Percentiles rank a stretch among this genome's conserved stretches.
Evolutionary conservation across 1,284 basidiomycete species (phyloP).

Genomic region (Apiotrichum sp.): DNA sequence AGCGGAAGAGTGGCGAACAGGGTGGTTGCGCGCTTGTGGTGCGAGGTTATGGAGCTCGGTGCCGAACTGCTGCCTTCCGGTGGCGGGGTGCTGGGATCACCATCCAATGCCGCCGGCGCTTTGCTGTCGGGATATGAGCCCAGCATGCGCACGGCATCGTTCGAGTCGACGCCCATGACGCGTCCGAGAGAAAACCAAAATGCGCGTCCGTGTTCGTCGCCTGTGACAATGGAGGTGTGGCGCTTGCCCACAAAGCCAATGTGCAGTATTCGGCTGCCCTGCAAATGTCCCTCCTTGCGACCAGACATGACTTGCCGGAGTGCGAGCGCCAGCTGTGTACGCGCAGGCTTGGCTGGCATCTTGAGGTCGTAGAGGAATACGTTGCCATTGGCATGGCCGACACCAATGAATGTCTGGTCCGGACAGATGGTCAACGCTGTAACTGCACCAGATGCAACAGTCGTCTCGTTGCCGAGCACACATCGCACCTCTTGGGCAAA

Average conservation of each 20-base stretch:
- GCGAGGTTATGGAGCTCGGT: conserved; percentile 27
- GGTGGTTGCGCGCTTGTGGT: conserved; percentile 52
- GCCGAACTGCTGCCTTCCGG: background rate
- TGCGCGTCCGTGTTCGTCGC: conserved; percentile 83
- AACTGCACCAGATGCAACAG: conserved; percentile 65
- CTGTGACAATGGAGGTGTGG: conserved; percentile 88
- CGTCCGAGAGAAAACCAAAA: conserved; percentile 96
- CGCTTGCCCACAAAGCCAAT: conserved; percentile 87
- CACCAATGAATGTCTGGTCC: conserved; percentile 87
- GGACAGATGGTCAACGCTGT: conserved; percentile 85
- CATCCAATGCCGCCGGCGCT: background rate
- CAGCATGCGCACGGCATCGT: conserved; percentile 87
- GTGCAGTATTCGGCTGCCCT: conserved; percentile 75
- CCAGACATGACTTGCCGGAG: conserved; percentile 60
- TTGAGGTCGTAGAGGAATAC: conserved; percentile 82
- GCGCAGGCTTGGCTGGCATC: conserved; percentile 53
- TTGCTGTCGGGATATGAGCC: conserved; percentile 74
- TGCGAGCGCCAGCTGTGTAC: conserved; percentile 31
- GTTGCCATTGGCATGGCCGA: conserved; percentile 78
- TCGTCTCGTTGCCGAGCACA: conserved; percentile 63
- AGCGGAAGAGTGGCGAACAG: conserved; percentile 75
- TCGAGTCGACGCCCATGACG: conserved; percentile 89
- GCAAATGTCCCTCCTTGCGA: conserved; percentile 84
- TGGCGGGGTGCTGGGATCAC: background rate
- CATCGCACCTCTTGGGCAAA: conserved; percentile 80